Percentiles rank a stretch among this genome's conserved stretches.
These are phyloP conservation scores for Kodamaea hsintzibuensis DNA, from an alignment of 805 yeast genomes.

Conservation along the genomic window DNA sequence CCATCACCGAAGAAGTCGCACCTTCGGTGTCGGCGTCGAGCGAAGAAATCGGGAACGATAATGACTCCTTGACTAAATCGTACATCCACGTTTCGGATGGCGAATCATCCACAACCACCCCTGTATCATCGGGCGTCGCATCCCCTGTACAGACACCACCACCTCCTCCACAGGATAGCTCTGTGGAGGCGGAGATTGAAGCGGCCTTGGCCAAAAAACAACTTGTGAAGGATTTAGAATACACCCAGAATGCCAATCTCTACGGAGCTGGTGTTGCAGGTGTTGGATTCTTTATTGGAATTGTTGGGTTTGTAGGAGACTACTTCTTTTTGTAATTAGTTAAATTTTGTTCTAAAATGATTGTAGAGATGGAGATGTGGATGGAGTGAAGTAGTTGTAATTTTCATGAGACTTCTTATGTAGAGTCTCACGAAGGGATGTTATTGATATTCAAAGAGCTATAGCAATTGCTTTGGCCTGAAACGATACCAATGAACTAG, in stretches of 20 bases:
- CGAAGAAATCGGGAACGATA: slow-evolving; percentile 17
- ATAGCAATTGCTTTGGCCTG: too few species aligned
- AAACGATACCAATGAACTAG: too few species aligned
- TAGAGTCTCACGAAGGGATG: too few species aligned
- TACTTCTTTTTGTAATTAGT: slow-evolving; percentile 9
- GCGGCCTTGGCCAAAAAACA: slow-evolving; percentile 42
- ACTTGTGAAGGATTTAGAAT: slow-evolving; percentile 22
- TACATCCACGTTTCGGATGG: slow-evolving; percentile 45
- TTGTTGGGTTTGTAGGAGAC: slow-evolving; percentile 63
- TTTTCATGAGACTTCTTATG: too few species aligned
- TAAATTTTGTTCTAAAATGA: neutral
- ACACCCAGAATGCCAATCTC: slow-evolving; percentile 38
- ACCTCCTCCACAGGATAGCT: slow-evolving; percentile 15
- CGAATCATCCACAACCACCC: slow-evolving; percentile 34
- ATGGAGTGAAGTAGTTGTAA: neutral
- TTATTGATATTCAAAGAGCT: too few species aligned
- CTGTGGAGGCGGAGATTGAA: slow-evolving; percentile 45
- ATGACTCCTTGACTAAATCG: slow-evolving; percentile 37
- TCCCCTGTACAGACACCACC: slow-evolving; percentile 20
- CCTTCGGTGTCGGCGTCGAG: neutral
- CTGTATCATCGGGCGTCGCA: slow-evolving; percentile 25
- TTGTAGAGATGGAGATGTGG: neutral
- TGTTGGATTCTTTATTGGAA: slow-evolving; percentile 47
- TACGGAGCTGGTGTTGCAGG: slow-evolving; percentile 45
- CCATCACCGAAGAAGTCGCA: slow-evolving; percentile 1